Evolutionary conservation across 768 basidiomycete species (phyloP).

Genomic region (Tulasnella sp.): DNA sequence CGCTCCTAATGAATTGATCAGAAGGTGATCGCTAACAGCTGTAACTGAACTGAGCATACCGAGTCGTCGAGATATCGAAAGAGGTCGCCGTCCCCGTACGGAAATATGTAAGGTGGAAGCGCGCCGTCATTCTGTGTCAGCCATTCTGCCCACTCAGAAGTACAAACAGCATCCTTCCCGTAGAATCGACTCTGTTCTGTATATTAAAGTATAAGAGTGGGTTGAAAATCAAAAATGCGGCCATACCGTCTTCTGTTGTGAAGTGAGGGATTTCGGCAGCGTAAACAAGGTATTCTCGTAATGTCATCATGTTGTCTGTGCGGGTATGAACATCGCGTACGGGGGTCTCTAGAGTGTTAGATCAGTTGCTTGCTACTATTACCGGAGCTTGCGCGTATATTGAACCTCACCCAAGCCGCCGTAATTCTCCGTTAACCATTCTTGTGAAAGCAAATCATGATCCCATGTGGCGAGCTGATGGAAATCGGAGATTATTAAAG

Average conservation of each 20-base stretch:
- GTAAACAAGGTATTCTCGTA: slow-evolving; percentile 41
- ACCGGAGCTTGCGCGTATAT: background rate
- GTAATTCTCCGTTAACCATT: slow-evolving; percentile 33
- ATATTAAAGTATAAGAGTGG: too few species aligned
- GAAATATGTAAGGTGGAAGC: slow-evolving; percentile 42
- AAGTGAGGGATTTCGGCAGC: slow-evolving; percentile 30
- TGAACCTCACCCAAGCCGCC: slow-evolving; percentile 3
- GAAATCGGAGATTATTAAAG: slow-evolving; percentile 51
- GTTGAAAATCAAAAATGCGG: too few species aligned
- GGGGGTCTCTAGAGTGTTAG: slow-evolving; percentile 32
- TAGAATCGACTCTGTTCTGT: slow-evolving; percentile 40
- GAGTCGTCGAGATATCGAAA: slow-evolving; percentile 40
- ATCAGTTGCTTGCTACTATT: background rate
- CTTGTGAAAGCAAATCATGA: slow-evolving; percentile 37
- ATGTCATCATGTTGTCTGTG: slow-evolving; percentile 38
- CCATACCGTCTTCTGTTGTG: slow-evolving; percentile 30
- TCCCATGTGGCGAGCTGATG: slow-evolving; percentile 47
- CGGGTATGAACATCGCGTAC: slow-evolving; percentile 53
- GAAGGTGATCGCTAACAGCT: slow-evolving; percentile 8
- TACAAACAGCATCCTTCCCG: slow-evolving; percentile 67
- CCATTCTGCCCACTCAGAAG: slow-evolving; percentile 51
- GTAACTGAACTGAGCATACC: slow-evolving; percentile 28
- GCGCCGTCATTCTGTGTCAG: slow-evolving; percentile 34
- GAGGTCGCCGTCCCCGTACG: slow-evolving; percentile 43
- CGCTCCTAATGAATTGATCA: slow-evolving; percentile 31